phyloP scores from a whole-genome alignment of 2,329 filamentous ascomycete genomes.

The Ilyonectria robusta region DNA sequence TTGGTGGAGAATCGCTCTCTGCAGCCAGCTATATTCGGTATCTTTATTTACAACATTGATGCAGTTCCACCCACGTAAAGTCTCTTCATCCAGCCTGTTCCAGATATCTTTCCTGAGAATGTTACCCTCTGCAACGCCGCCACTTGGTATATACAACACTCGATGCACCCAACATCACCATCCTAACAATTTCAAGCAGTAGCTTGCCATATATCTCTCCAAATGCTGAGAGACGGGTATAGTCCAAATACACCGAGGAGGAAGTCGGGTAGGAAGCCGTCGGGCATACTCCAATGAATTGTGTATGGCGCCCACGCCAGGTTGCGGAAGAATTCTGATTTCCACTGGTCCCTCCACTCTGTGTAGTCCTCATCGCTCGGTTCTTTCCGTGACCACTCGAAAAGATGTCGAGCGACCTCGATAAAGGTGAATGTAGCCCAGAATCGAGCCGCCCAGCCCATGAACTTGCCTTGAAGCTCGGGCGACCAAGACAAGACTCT shows the following conservation, averaged over 20 bases:
- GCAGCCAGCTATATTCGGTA: no score
- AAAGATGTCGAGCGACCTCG: slow-evolving; percentile 7
- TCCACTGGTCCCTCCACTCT: slow-evolving; percentile 21
- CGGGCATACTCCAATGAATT: slow-evolving; percentile 26
- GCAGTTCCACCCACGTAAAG: background rate
- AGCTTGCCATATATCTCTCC: slow-evolving; percentile 26
- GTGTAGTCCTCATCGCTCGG: background rate
- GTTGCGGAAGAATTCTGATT: slow-evolving; percentile 20
- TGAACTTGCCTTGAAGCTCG: slow-evolving; percentile 9
- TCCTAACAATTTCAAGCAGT: background rate
- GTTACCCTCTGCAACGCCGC: no score
- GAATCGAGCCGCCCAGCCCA: slow-evolving; percentile 12
- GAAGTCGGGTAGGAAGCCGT: slow-evolving; percentile 23
- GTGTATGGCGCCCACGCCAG: slow-evolving; percentile 23
- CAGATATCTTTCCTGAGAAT: background rate
- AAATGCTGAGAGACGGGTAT: slow-evolving; percentile 19
- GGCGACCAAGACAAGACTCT: slow-evolving; percentile 18
- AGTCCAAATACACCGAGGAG: slow-evolving; percentile 17
- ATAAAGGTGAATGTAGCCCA: slow-evolving; percentile 23
- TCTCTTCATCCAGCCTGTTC: background rate
- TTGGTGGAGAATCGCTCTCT: no score
- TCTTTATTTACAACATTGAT: background rate
- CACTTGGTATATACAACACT: background rate
- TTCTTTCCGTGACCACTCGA: slow-evolving; percentile 15
- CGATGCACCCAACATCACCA: background rate